Evolutionary conservation across 768 basidiomycete species (phyloP).

Genomic region (Boletellus sp.): DNA sequence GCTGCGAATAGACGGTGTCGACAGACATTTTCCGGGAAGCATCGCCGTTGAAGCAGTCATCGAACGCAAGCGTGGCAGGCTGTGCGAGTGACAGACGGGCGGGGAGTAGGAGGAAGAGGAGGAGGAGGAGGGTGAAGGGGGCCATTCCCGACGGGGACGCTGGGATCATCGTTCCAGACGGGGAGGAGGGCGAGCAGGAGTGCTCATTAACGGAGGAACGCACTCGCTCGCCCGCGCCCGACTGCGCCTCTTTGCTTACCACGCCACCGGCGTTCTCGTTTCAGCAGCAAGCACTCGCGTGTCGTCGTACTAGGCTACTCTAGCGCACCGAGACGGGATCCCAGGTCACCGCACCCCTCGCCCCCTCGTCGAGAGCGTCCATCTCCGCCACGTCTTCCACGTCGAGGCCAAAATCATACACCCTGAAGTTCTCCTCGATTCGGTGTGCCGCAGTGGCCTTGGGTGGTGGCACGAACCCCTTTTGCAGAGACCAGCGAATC

Average conservation of each 20-base stretch:
- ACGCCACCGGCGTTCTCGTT: slow-evolving; percentile 17
- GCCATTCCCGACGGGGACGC: slow-evolving; percentile 6
- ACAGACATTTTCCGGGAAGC: slow-evolving; percentile 58
- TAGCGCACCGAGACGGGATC: slow-evolving; percentile 44
- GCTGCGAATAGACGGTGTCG: slow-evolving; percentile 69
- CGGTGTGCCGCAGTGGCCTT: slow-evolving; percentile 67
- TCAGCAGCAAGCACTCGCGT: background rate
- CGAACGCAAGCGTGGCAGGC: slow-evolving; percentile 58
- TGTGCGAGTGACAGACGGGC: slow-evolving; percentile 39
- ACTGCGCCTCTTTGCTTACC: slow-evolving; percentile 18
- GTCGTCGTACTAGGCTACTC: background rate
- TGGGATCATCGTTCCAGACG: slow-evolving; percentile 25
- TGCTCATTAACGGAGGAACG: slow-evolving; percentile 18
- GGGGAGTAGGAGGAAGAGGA: slow-evolving; percentile 16
- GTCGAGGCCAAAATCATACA: slow-evolving; percentile 71
- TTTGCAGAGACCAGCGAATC: slow-evolving; percentile 51
- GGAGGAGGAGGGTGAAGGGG: background rate
- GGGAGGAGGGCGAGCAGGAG: slow-evolving; percentile 7
- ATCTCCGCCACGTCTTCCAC: slow-evolving; percentile 60
- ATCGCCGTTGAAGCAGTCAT: slow-evolving; percentile 66
- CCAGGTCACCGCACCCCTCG: slow-evolving; percentile 73
- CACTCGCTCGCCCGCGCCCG: too few species aligned
- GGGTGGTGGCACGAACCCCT: slow-evolving; percentile 63
- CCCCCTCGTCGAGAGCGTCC: slow-evolving; percentile 65
- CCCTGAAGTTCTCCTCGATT: slow-evolving; percentile 65